Evolutionary conservation across 352 stramenopile species (phyloP), one percentile per base, ranked within the genome.

Genomic region (Phytophthora kernoviae): DNA sequence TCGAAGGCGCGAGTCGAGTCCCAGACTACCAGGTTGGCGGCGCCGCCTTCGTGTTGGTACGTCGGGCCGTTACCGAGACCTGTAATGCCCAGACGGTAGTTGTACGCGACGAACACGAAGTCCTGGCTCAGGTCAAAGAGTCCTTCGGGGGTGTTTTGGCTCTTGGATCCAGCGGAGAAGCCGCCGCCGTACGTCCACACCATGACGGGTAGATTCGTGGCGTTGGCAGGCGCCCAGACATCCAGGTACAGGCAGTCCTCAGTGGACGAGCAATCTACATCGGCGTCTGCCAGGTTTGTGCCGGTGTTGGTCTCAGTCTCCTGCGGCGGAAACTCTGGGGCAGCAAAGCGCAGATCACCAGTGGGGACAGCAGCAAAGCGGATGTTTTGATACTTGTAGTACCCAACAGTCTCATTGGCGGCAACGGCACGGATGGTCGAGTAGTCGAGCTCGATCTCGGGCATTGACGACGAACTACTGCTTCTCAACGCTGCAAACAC

Each of bases 181-280:
- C 46, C 42, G 17, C 64, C 64, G 22, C 64, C 64, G 32, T 68
- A 56, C 26, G 50, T 62, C 64, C 64, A 73, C 10, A 73, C 64
- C 58, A 73, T 62, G 1, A 73, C 58, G n/a, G 64, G 64, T 2
- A 65, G 48, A 27, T 73, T 73, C 5, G 36, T 30, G 5, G 52
- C 51, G 7, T 53, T 47, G n/a, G 49, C 53, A 5, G 58, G 58
- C 2, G 53, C 48, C 36, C 55, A 73, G 18, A 73, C 64, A 17
- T 73, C 63, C 20, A 73, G 53, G 34, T 58, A 69, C 11, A 73
- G 54, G 27, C 65, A 73, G 48, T 73, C 58, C 27, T 73, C 65
- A 1, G 53, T 56, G 8, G 55, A 57, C 4, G 45, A 41, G 37
- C 55, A 63, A 21, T 18, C 45, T 7, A 63, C 55, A 42, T 68